These are phyloP conservation scores for Podospora conica DNA, from an alignment of 495 filamentous ascomycete species.

Conservation along the genomic window DNA sequence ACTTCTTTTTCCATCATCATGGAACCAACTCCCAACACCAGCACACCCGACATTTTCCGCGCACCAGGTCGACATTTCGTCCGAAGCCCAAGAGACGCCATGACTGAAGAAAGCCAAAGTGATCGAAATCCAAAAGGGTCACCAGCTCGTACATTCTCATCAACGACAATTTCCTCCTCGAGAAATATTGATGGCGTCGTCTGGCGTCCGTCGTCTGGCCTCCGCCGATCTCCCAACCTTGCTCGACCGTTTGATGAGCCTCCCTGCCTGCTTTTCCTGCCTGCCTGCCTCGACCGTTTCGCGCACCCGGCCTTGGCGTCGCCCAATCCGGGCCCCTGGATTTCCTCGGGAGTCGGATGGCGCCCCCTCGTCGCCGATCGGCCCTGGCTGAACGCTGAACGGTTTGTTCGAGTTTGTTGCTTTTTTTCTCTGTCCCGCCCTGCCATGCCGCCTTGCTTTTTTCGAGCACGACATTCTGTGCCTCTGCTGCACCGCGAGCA, in stretches of 20 bases:
- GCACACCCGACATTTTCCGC: neutral
- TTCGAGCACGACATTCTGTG: too few species aligned
- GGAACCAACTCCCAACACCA: neutral
- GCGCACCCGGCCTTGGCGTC: neutral
- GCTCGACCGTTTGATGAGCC: conserved; percentile 5
- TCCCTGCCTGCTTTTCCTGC: neutral
- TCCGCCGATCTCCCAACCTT: neutral
- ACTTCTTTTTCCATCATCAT: neutral
- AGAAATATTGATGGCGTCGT: neutral
- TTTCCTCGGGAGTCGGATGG: neutral
- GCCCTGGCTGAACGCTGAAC: too few species aligned
- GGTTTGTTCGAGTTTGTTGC: too few species aligned
- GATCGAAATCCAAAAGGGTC: neutral
- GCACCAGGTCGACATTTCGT: neutral
- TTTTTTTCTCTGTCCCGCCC: too few species aligned
- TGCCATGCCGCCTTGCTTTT: too few species aligned
- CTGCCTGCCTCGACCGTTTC: conserved; percentile 2
- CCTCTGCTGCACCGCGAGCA: too few species aligned
- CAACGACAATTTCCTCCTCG: neutral
- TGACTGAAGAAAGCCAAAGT: neutral
- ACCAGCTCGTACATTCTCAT: neutral
- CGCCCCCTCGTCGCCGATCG: too few species aligned
- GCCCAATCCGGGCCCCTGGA: neutral
- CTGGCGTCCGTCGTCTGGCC: too few species aligned
- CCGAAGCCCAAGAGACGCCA: neutral